Conservation (phyloP, 768 basidiomycete species). For the Naganishia randhawae region DNA sequence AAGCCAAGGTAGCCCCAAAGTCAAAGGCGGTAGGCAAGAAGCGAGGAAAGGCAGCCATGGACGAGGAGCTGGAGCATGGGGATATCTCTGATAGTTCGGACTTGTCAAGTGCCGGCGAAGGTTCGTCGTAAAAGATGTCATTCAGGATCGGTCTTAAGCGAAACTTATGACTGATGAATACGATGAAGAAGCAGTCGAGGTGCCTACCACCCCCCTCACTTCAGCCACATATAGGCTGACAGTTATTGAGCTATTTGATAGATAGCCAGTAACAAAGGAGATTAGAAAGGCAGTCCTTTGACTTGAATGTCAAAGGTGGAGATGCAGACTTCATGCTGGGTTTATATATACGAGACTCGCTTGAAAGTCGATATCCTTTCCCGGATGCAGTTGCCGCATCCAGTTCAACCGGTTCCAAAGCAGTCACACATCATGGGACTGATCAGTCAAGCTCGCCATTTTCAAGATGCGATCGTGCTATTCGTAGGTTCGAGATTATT, state of each 20-base stretch:
- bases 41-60: slow-evolving; percentile 6
- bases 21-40: slow-evolving; percentile 11
- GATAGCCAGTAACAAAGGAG: neutral
- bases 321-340: neutral
- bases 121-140: neutral
- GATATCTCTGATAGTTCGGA: neutral
- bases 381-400: too few species aligned
- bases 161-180: neutral
- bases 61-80: slow-evolving; percentile 19
- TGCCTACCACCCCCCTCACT: neutral
- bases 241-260: neutral
- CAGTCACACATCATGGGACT: neutral
- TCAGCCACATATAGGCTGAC: neutral
- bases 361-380: too few species aligned
- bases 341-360: neutral
- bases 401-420: neutral
- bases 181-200: neutral
- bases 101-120: slow-evolving; percentile 15
- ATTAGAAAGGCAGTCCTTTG: neutral
- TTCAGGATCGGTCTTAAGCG: neutral
- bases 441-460: neutral
- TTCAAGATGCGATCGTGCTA: slow-evolving; percentile 41
- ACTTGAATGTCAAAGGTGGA: neutral
- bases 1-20: slow-evolving; percentile 10
- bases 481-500: slow-evolving; percentile 35